Percentiles rank a stretch among this genome's conserved stretches.
Evolutionary conservation across 2,329 filamentous ascomycete genomes (phyloP).

Genomic region (Botrytis cinerea): DNA sequence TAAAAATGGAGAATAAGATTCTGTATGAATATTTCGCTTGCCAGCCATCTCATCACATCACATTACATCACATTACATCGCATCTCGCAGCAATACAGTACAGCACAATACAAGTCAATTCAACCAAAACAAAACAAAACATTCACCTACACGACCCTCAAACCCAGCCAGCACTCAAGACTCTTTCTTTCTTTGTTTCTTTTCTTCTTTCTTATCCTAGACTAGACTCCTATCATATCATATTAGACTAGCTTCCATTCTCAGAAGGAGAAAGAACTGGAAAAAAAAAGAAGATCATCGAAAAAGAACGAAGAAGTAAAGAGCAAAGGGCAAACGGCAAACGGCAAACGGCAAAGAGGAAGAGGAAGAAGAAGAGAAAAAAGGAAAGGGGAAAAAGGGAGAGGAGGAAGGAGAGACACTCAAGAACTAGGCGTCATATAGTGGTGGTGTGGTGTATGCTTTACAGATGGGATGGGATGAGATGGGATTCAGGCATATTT

Average conservation of each 20-base stretch:
- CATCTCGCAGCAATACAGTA: neutral
- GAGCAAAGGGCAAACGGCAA: too few species aligned
- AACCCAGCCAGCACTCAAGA: neutral
- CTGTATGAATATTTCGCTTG: neutral
- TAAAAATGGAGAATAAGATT: neutral
- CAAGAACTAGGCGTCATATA: too few species aligned
- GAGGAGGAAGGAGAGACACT: too few species aligned
- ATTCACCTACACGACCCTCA: neutral
- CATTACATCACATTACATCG: neutral
- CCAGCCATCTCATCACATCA: neutral
- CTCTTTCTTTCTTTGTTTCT: neutral
- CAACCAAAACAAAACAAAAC: neutral
- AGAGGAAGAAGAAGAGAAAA: too few species aligned
- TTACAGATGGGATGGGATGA: neutral
- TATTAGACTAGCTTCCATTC: too few species aligned
- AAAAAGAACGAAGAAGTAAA: too few species aligned
- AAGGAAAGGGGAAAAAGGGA: too few species aligned
- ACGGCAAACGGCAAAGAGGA: too few species aligned
- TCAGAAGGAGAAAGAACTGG: too few species aligned
- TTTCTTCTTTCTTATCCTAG: neutral
- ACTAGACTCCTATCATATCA: neutral
- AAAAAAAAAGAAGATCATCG: too few species aligned
- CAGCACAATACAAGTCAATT: too few species aligned
- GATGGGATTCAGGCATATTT: neutral
- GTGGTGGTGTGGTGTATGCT: too few species aligned